phyloP scores from a whole-genome alignment of 192 early-diverging fungal genomes.

The Coemansia sp. region DNA sequence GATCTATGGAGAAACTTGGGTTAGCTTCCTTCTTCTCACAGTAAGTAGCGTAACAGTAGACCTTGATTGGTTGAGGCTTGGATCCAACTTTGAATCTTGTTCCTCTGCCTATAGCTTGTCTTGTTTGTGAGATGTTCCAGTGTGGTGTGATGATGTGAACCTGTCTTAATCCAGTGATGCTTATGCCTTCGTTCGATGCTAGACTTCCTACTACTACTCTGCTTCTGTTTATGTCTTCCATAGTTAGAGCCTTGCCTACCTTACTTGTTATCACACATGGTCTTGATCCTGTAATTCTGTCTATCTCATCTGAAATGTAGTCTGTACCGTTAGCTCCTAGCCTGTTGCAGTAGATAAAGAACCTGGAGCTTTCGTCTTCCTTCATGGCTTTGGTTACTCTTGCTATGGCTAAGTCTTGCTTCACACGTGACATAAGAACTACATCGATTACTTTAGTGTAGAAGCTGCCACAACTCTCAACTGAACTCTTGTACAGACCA shows the following conservation, averaged over 20 bases:
- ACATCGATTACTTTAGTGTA: neutral
- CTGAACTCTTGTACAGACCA: neutral
- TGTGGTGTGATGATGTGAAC: conserved; percentile 20
- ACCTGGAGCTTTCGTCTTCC: neutral
- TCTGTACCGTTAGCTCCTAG: neutral
- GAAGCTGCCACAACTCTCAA: neutral
- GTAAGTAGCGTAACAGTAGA: conserved; percentile 15
- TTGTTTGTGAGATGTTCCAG: conserved; percentile 18
- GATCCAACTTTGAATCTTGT: conserved; percentile 6
- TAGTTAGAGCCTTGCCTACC: neutral
- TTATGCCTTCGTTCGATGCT: conserved; percentile 19
- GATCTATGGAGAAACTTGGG: conserved; percentile 14
- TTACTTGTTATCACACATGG: conserved; percentile 3
- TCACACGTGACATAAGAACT: neutral
- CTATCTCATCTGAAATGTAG: conserved; percentile 9
- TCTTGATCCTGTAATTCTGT: neutral
- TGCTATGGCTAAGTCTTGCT: neutral
- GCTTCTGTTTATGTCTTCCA: neutral
- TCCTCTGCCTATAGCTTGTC: conserved; percentile 25
- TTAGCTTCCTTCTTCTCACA: neutral
- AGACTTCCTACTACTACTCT: conserved; percentile 13
- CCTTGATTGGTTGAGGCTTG: conserved; percentile 1
- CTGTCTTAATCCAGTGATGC: conserved; percentile 7
- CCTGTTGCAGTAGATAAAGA: conserved; percentile 19
- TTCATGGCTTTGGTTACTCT: neutral